Conservation (phyloP, 208 protist species). For the Phytomonas francai region DNA sequence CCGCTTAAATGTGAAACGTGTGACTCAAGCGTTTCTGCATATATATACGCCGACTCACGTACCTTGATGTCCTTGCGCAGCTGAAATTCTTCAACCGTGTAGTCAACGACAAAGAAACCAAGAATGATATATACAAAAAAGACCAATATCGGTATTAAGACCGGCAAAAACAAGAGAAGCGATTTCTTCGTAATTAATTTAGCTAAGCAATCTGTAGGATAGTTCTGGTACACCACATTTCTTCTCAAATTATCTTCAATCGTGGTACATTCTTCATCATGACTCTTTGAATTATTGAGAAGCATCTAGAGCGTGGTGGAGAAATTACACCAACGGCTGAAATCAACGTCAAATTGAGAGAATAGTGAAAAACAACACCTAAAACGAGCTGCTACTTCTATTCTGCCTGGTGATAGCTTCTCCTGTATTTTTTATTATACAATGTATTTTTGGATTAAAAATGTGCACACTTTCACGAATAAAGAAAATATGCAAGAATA, state of each 20-base stretch:
- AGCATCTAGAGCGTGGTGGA: background rate
- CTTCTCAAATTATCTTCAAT: slow-evolving; percentile 26
- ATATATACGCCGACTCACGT: slow-evolving; percentile 11
- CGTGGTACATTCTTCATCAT: slow-evolving; percentile 14
- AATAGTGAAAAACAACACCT: background rate
- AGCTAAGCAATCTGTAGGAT: slow-evolving; percentile 25
- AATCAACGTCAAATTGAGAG: background rate
- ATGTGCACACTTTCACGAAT: background rate
- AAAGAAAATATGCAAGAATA: slow-evolving; percentile 9
- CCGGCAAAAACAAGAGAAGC: slow-evolving; percentile 3
- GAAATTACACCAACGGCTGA: background rate
- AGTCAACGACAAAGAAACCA: slow-evolving; percentile 20
- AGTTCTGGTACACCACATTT: slow-evolving; percentile 36
- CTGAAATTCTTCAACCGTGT: slow-evolving; percentile 33
- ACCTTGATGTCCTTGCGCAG: slow-evolving; percentile 17
- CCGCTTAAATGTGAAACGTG: slow-evolving; percentile 12
- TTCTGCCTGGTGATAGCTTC: background rate
- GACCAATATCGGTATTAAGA: background rate
- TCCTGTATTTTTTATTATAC: background rate
- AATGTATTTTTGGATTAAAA: slow-evolving; percentile 1
- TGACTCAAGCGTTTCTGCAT: slow-evolving; percentile 13
- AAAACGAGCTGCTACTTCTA: background rate
- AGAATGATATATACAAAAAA: slow-evolving; percentile 33
- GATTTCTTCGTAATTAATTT: slow-evolving; percentile 17
- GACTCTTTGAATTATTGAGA: background rate